These are phyloP conservation scores for Teunomyces atbi DNA, from an alignment of 805 yeast species.

Conservation along the genomic window DNA sequence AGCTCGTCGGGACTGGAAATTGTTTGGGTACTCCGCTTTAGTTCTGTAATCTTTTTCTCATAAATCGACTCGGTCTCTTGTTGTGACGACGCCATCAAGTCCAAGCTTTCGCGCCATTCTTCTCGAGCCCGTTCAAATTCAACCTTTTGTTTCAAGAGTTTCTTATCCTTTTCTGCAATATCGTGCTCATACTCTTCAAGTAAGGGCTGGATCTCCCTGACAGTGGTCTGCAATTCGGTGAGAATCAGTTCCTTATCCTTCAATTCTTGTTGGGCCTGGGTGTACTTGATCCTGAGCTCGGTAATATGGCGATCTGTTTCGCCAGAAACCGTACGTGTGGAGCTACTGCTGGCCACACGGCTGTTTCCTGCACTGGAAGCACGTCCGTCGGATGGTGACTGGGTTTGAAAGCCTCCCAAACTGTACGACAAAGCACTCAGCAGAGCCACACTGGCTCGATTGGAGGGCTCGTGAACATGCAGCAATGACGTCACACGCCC, in stretches of 20 bases:
- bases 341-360: neutral
- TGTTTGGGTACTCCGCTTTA: conserved; percentile 9
- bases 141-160: conserved; percentile 44
- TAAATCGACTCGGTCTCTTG: conserved; percentile 53
- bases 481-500: neutral
- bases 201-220: conserved; percentile 48
- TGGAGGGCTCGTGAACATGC: no score
- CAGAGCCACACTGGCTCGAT: neutral
- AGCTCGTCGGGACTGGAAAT: conserved; percentile 9
- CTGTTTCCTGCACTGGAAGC: neutral
- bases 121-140: conserved; percentile 54
- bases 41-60: conserved; percentile 43
- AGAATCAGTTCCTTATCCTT: conserved; percentile 45
- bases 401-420: neutral
- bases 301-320: conserved; percentile 13
- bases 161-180: conserved; percentile 44
- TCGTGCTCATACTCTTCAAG: conserved; percentile 47
- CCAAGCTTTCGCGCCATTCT: conserved; percentile 59
- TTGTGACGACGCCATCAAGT: conserved; percentile 52
- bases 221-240: conserved; percentile 46
- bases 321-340: neutral
- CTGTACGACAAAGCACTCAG: neutral
- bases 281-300: conserved; percentile 24
- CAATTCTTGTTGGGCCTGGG: conserved; percentile 24
- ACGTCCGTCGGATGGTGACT: neutral